Evolutionary conservation across 306 rosid genomes (phyloP), one percentile per base, ranked within the genome.

Genomic region (Castanopsis chinensis): DNA sequence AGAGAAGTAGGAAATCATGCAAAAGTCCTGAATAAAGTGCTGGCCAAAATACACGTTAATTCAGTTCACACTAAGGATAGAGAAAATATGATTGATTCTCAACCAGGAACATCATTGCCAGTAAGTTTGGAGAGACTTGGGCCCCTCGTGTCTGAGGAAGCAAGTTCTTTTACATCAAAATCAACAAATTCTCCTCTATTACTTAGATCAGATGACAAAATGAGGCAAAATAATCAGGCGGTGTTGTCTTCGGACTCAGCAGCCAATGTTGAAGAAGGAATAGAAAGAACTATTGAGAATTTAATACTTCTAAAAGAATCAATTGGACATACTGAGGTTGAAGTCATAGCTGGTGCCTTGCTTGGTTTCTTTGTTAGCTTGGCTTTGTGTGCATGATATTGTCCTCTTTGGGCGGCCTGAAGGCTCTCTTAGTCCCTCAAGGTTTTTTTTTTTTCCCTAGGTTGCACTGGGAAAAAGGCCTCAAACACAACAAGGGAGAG

Each of bases 1-100:
- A 95, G 97, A 87, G 99, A 95, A 88, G 98, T 87, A 11, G 99
- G 99, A 51, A 90, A 80, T 18, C 94, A 91, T 79, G 92, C 98
- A 0, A 92, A 82, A 79, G 84, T 85, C 63, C 79, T 95, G 63
- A 95, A 95, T 90, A 88, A 82, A 83, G 64, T 86, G 75, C 80
- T 79, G 19, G 78, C 67, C 27, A 80, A 80, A 4, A 56, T 78
- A 56, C 85, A 76, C 19, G 41, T 45, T 11, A 83, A 79, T 79
- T 71, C 89, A 5, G 53, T 27, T 57, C 80, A 13, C 28, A 71
- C 82, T 57, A 60, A 82, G 82, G 91, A 88, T 20, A 78, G 57
- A 81, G 91, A 85, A 54, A 69, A 51, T 63, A 72, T 73, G 68
- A 67, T 87, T 6, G 84, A 83, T 83, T 84, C 91, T 72, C 89